Evolutionary conservation across 139 green algal species (phyloP).

Genomic region (Chlorella sorokiniana): DNA sequence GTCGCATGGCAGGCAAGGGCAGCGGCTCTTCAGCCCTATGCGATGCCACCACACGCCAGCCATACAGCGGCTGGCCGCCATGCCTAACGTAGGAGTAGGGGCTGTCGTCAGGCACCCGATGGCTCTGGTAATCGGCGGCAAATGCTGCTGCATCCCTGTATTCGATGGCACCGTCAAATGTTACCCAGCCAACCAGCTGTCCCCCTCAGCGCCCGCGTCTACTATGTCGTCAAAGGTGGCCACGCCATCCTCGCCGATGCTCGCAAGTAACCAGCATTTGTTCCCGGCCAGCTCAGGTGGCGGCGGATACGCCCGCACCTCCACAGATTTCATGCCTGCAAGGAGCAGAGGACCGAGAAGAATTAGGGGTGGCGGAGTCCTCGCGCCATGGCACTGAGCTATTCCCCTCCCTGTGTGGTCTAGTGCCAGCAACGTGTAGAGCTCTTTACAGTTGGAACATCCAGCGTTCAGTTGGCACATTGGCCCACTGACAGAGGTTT

Average conservation of each 20-base stretch:
- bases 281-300: slow-evolving; percentile 2
- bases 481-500: too few species aligned
- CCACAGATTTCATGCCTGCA: slow-evolving; percentile 2
- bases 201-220: background rate
- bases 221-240: slow-evolving; percentile 11
- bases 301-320: slow-evolving; percentile 2
- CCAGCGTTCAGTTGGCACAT: too few species aligned
- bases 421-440: too few species aligned
- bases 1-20: slow-evolving; percentile 5
- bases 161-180: slow-evolving; percentile 14
- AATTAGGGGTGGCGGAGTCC: too few species aligned
- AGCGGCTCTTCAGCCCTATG: background rate
- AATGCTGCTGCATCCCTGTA: background rate
- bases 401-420: too few species aligned
- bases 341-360: background rate
- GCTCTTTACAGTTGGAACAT: too few species aligned
- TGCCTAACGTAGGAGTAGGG: background rate
- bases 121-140: background rate
- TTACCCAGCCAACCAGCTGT: slow-evolving; percentile 11
- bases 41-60: background rate
- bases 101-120: slow-evolving; percentile 8
- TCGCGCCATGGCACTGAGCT: too few species aligned
- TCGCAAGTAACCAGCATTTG: background rate
- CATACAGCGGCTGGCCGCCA: background rate
- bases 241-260: background rate